Conservation (phyloP, 352 stramenopile species). For the Phytophthora hibernalis region DNA sequence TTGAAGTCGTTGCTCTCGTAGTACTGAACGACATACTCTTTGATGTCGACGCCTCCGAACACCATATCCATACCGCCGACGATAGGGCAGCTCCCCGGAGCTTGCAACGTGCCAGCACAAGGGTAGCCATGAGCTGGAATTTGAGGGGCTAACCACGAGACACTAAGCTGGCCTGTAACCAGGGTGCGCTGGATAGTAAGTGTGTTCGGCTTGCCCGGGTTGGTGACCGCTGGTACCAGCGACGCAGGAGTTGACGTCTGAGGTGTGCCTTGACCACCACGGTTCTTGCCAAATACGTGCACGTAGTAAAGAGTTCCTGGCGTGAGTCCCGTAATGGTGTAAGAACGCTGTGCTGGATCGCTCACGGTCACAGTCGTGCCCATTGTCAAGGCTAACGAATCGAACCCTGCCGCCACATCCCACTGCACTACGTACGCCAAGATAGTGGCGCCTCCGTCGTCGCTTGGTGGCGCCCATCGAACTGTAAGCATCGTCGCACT, state of each 20-base stretch:
- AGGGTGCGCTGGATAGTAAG: constrained; percentile 43
- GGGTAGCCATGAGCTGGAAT: constrained; percentile 72
- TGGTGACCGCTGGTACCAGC: constrained; percentile 58
- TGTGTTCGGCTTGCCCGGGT: constrained; percentile 68
- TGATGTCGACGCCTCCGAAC: constrained; percentile 88
- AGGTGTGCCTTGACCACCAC: constrained; percentile 55
- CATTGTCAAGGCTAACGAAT: constrained; percentile 71
- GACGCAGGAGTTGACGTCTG: constrained; percentile 60
- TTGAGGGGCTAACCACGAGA: constrained; percentile 66
- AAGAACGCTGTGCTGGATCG: constrained; percentile 66
- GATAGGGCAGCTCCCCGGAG: constrained; percentile 59
- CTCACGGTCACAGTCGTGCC: constrained; percentile 65
- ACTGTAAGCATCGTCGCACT: constrained; percentile 93
- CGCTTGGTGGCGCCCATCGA: constrained; percentile 79
- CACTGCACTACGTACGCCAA: constrained; percentile 93
- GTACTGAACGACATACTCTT: constrained; percentile 95
- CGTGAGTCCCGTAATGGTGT: constrained; percentile 84
- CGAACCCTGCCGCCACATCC: constrained; percentile 92
- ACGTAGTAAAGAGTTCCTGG: constrained; percentile 89
- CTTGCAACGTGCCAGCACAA: constrained; percentile 64
- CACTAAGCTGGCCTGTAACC: constrained; percentile 42
- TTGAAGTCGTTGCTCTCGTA: constrained; percentile 70
- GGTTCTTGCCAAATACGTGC: constrained; percentile 86
- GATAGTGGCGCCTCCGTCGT: constrained; percentile 91
- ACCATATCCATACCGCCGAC: constrained; percentile 86